phyloP scores from a whole-genome alignment of 345 rosid species.

The Erodium maritimum region DNA sequence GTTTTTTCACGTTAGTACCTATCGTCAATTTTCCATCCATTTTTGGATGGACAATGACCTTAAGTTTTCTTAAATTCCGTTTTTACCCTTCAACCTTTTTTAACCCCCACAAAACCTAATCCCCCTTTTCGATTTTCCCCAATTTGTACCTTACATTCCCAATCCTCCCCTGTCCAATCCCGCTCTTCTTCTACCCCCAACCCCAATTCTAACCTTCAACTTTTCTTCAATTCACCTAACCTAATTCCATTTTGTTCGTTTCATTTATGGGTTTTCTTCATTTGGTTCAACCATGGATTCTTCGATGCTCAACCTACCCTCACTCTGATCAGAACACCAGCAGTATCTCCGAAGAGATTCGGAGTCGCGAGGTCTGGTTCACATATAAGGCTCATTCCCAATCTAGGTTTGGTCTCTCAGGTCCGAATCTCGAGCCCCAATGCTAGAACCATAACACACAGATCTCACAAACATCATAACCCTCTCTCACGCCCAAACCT shows the following conservation, averaged over 20 bases:
- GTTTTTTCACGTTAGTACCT: too few relatives aligned
- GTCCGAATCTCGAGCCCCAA: conserved; percentile 16
- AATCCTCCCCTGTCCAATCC: neutral
- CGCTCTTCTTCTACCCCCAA: neutral
- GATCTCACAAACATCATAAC: too few relatives aligned
- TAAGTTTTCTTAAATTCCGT: too few relatives aligned
- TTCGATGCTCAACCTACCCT: conserved; percentile 40
- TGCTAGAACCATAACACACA: conserved; percentile 25
- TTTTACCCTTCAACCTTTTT: too few relatives aligned
- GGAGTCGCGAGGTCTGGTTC: conserved; percentile 33
- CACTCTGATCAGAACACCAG: conserved; percentile 18
- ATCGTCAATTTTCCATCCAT: too few relatives aligned
- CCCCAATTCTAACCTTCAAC: neutral
- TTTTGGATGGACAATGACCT: too few relatives aligned
- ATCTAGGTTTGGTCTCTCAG: conserved; percentile 12
- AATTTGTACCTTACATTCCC: neutral
- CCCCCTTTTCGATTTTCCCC: neutral
- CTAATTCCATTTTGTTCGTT: neutral
- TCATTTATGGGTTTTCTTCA: conserved; percentile 8
- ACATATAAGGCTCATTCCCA: conserved; percentile 26
- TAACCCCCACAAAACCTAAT: too few relatives aligned
- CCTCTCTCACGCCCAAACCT: too few relatives aligned
- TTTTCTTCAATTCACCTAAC: conserved; percentile 2
- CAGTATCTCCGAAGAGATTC: conserved; percentile 25
- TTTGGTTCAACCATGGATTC: conserved; percentile 41